Evolutionary conservation across 2,329 filamentous ascomycete species (phyloP).

Genomic region (Trichoderma sp.): DNA sequence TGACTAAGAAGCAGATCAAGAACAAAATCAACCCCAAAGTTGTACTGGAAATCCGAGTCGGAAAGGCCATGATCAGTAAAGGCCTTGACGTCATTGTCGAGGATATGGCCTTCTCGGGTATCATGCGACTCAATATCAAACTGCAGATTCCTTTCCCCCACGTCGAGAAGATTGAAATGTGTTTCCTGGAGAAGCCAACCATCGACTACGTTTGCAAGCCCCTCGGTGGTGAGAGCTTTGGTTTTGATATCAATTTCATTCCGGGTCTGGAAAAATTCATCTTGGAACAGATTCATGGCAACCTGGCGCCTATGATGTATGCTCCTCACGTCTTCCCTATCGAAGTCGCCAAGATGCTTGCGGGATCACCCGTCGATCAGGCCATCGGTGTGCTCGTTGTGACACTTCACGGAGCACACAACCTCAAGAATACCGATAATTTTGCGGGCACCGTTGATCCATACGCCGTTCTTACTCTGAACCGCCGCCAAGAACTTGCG

Average conservation of each 20-base stretch:
- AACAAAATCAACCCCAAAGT: constrained; percentile 97
- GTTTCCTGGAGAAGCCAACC: constrained; percentile 81
- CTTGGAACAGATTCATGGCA: constrained; percentile 91
- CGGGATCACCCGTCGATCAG: constrained; percentile 89
- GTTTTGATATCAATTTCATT: constrained; percentile 99
- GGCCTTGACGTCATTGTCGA: constrained; percentile 96
- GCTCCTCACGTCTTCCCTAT: constrained; percentile 96
- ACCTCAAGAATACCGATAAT: constrained; percentile 92
- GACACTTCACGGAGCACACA: constrained; percentile 85
- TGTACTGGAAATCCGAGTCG: constrained; percentile 88
- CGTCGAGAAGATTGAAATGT: constrained; percentile 91
- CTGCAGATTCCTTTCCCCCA: constrained; percentile 94
- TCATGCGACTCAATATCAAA: constrained; percentile 98
- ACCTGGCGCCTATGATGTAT: constrained; percentile 96
- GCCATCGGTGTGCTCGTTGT: constrained; percentile 92
- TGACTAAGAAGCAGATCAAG: constrained; percentile 85
- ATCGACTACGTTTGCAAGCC: constrained; percentile 99
- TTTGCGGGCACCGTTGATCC: constrained; percentile 91
- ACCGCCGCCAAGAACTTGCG: constrained; percentile 75
- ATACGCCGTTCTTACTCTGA: constrained; percentile 81
- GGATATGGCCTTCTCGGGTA: constrained; percentile 91
- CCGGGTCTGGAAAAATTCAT: constrained; percentile 93
- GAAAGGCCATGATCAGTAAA: constrained; percentile 96
- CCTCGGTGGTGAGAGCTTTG: constrained; percentile 88
- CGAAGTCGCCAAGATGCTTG: constrained; percentile 96